phyloP scores from a whole-genome alignment of 495 filamentous ascomycete genomes.

The Xylaria grammica region DNA sequence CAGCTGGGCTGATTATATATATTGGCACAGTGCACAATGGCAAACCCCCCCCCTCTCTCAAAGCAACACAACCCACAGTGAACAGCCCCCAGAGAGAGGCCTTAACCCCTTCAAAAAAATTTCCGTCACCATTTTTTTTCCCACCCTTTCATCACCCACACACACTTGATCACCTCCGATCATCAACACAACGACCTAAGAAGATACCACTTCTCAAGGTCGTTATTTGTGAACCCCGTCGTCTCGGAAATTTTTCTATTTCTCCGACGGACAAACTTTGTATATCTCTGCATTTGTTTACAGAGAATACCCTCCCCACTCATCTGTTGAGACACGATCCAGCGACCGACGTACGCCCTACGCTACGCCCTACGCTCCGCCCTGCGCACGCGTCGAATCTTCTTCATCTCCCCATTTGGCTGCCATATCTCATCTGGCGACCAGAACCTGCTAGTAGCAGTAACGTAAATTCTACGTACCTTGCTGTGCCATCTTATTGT shows the following conservation, averaged over 20 bases:
- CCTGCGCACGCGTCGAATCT: constrained; percentile 31
- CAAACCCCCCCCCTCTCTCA: constrained; percentile 28
- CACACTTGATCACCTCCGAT: constrained; percentile 32
- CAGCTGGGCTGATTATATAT: not conserved
- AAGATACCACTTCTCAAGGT: constrained; percentile 35
- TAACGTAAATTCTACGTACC: not conserved
- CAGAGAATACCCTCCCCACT: constrained; percentile 49
- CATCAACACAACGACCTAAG: constrained; percentile 44
- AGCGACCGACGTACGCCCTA: constrained; percentile 18
- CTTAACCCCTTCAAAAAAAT: constrained; percentile 40
- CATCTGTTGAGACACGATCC: constrained; percentile 26
- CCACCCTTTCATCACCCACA: constrained; percentile 31
- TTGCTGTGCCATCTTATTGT: not conserved
- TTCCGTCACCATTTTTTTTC: constrained; percentile 42
- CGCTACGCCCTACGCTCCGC: too few relatives aligned
- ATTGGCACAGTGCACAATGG: constrained; percentile 1
- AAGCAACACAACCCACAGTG: too few relatives aligned
- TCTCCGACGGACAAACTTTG: constrained; percentile 35
- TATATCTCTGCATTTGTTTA: constrained; percentile 40
- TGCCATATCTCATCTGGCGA: constrained; percentile 16
- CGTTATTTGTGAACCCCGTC: constrained; percentile 33
- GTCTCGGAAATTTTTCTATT: constrained; percentile 27
- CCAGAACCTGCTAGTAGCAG: constrained; percentile 13
- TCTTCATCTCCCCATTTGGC: constrained; percentile 16
- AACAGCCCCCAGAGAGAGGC: too few relatives aligned